Conservation (phyloP, 495 filamentous ascomycete genomes). For the Cercophora sp. region DNA sequence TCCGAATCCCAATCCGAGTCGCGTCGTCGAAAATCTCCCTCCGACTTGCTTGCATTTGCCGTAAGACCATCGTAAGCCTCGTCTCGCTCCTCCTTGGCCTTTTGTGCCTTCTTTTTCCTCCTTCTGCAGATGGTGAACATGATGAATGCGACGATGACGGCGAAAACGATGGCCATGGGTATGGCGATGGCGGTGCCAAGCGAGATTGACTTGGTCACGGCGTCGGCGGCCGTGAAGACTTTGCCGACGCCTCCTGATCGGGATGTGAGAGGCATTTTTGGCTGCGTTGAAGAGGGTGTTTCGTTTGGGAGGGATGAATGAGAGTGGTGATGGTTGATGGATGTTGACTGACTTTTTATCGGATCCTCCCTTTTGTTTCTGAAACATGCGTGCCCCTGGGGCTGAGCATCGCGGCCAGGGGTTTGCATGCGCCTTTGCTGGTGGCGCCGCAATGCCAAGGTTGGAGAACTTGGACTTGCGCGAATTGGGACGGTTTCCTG, state of each 20-base stretch:
- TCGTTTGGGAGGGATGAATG: neutral
- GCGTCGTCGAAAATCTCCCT: neutral
- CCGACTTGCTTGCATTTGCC: neutral
- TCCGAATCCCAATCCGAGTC: conserved; percentile 3
- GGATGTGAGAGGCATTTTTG: neutral
- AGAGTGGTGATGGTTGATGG: neutral
- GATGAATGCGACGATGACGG: conserved; percentile 6
- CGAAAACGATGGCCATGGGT: conserved; percentile 4
- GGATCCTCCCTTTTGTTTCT: neutral
- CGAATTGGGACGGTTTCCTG: neutral
- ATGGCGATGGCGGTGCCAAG: conserved; percentile 6
- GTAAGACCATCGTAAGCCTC: neutral
- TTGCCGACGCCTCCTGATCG: conserved; percentile 5
- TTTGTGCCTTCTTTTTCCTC: neutral
- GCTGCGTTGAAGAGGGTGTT: neutral
- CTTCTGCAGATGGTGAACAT: neutral
- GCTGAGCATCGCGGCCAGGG: neutral
- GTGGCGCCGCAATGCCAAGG: conserved; percentile 1
- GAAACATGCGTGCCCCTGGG: neutral
- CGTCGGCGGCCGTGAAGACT: conserved; percentile 3
- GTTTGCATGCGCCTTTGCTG: neutral
- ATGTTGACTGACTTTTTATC: conserved; percentile 1
- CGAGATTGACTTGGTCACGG: conserved; percentile 5
- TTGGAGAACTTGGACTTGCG: neutral
- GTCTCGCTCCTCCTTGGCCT: conserved; percentile 3